Evolutionary conservation across 1,139 yeast genomes (phyloP).

Genomic region (Taphrina betulina): DNA sequence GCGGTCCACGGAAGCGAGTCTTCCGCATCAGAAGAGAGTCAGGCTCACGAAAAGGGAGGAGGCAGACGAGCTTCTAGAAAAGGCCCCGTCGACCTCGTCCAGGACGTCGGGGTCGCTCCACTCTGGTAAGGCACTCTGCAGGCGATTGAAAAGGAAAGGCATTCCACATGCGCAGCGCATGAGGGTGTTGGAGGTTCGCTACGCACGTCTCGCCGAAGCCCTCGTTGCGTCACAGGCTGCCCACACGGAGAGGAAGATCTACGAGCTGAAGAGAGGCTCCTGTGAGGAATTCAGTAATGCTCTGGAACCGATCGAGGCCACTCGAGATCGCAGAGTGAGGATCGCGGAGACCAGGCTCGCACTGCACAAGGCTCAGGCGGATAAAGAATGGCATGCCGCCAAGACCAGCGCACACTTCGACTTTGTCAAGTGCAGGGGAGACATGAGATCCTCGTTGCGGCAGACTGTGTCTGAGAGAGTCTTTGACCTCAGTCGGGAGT

Average conservation of each 20-base stretch:
- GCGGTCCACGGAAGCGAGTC: too few relatives aligned
- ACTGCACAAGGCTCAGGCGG: constrained; percentile 11
- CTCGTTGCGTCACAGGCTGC: constrained; percentile 1
- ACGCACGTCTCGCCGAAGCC: constrained; percentile 6
- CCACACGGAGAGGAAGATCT: background rate
- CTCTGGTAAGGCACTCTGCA: too few relatives aligned
- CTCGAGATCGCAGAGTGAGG: background rate
- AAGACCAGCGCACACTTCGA: constrained; percentile 15
- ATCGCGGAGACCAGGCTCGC: constrained; percentile 1
- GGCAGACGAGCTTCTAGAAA: too few relatives aligned
- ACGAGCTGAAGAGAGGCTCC: background rate
- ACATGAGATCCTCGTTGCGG: constrained; percentile 1
- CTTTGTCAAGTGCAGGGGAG: constrained; percentile 13
- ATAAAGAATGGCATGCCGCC: constrained; percentile 18
- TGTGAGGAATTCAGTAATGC: constrained; percentile 1
- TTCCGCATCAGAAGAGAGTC: too few relatives aligned
- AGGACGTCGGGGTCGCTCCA: too few relatives aligned
- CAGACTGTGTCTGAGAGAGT: constrained; percentile 11
- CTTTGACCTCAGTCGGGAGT: constrained; percentile 12
- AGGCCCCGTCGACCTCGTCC: too few relatives aligned
- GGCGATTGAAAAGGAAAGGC: background rate
- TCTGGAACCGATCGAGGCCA: constrained; percentile 2
- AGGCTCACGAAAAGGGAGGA: too few relatives aligned
- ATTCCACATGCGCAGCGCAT: constrained; percentile 5
- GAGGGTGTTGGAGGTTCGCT: constrained; percentile 12